Percentiles rank a stretch among this genome's conserved stretches.
These are phyloP conservation scores for Rhizoctonia solani DNA, from an alignment of 1,284 basidiomycete species.

Conservation along the genomic window DNA sequence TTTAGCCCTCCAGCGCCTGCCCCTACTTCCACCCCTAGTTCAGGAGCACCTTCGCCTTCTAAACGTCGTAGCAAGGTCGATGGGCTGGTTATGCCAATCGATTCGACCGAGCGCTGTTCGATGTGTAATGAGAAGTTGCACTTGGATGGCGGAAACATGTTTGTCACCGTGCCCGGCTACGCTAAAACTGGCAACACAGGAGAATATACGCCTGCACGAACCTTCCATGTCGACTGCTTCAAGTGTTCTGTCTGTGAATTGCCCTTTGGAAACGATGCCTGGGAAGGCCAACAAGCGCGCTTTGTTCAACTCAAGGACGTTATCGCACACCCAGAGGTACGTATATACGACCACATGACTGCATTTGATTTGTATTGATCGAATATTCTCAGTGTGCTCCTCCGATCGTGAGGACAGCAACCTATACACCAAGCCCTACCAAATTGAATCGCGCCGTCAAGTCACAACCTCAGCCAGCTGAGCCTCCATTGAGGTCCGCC, in stretches of 20 bases:
- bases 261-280: conserved; percentile 30
- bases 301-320: conserved; percentile 31
- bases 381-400: conserved; percentile 15
- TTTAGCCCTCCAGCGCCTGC: conserved; percentile 13
- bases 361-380: conserved; percentile 3
- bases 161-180: conserved; percentile 29
- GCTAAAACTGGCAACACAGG: conserved; percentile 31
- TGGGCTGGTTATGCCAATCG: conserved; percentile 28
- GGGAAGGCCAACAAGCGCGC: conserved; percentile 30
- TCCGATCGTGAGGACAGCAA: conserved; percentile 32
- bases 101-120: conserved; percentile 22
- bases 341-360: conserved; percentile 22
- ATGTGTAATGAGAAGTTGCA: conserved; percentile 24
- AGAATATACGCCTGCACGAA: conserved; percentile 21
- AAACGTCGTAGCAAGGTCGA: conserved; percentile 29
- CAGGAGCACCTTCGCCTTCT: conserved; percentile 1
- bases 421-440: conserved; percentile 21
- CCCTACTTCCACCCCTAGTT: neutral
- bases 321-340: conserved; percentile 32
- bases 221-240: conserved; percentile 32
- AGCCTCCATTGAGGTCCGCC: conserved; percentile 19
- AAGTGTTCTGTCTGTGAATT: conserved; percentile 30
- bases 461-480: conserved; percentile 6
- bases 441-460: conserved; percentile 17
- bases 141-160: conserved; percentile 32